Evolutionary conservation across 352 stramenopile genomes (phyloP).

Genomic region (Pythium folliculosum): DNA sequence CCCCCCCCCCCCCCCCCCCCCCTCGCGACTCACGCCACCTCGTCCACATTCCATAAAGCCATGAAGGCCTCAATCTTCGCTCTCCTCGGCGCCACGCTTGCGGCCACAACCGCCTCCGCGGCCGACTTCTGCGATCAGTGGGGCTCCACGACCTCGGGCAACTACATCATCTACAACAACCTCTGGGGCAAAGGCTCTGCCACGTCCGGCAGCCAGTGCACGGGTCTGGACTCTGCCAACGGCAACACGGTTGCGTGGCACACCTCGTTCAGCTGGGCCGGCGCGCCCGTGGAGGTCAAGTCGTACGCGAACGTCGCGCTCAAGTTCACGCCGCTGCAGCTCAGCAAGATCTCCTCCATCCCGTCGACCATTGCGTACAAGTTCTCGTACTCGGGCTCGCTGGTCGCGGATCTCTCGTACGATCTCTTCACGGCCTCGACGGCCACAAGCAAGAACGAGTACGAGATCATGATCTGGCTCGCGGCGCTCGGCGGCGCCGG

Average conservation of each 20-base stretch:
- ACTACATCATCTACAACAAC: conserved; percentile 58
- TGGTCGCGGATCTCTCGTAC: conserved; percentile 46
- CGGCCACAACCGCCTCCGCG: conserved; percentile 2
- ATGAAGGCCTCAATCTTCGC: conserved; percentile 32
- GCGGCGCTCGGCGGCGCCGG: conserved; percentile 35
- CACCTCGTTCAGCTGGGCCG: conserved; percentile 42
- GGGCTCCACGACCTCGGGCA: conserved; percentile 31
- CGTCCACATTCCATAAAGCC: too few relatives aligned
- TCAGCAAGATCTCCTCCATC: conserved; percentile 38
- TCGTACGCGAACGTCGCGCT: conserved; percentile 49
- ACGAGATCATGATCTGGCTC: conserved; percentile 45
- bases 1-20: too few relatives aligned
- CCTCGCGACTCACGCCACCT: too few relatives aligned
- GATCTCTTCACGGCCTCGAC: conserved; percentile 44
- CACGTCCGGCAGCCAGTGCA: conserved; percentile 41
- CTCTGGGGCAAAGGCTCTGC: conserved; percentile 38
- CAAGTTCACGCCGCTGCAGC: conserved; percentile 34
- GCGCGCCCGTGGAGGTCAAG: conserved; percentile 39
- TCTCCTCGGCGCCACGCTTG: conserved; percentile 5
- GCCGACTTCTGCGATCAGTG: conserved; percentile 41
- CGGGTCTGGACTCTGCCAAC: conserved; percentile 32
- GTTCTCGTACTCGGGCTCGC: conserved; percentile 38
- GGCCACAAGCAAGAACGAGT: conserved; percentile 28
- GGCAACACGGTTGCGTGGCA: conserved; percentile 38
- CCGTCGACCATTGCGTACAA: conserved; percentile 40